Conservation (phyloP, 1,284 basidiomycete genomes). For the Ustilago tritici region DNA sequence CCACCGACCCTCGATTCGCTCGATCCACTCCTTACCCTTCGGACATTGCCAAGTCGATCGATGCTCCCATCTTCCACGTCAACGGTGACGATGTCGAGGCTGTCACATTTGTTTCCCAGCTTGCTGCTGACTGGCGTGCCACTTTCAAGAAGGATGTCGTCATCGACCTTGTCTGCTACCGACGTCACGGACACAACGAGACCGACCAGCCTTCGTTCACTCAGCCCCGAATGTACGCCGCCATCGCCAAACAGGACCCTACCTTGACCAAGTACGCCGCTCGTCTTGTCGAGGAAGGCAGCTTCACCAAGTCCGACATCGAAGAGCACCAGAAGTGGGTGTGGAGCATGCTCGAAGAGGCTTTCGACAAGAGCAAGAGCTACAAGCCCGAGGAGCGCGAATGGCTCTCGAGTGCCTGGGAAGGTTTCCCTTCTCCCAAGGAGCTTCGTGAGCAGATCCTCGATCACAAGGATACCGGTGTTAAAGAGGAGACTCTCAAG, state of each 20-base stretch:
- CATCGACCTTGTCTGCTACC: slow-evolving; percentile 98
- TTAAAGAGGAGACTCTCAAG: slow-evolving; percentile 82
- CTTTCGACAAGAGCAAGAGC: slow-evolving; percentile 88
- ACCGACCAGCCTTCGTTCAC: slow-evolving; percentile 99
- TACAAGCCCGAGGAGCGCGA: slow-evolving; percentile 83
- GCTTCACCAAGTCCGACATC: slow-evolving; percentile 95
- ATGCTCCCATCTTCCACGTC: slow-evolving; percentile 99
- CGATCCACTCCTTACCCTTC: slow-evolving; percentile 99
- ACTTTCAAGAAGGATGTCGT: slow-evolving; percentile 99
- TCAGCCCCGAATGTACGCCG: slow-evolving; percentile 98
- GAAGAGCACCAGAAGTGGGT: slow-evolving; percentile 99
- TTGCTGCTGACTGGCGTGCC: slow-evolving; percentile 97
- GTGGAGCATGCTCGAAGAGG: slow-evolving; percentile 97
- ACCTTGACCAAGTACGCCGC: slow-evolving; percentile 92
- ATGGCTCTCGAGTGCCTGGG: slow-evolving; percentile 98
- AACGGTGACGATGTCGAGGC: slow-evolving; percentile 99
- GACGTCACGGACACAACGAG: slow-evolving; percentile 98
- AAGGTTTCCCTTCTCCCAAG: slow-evolving; percentile 96
- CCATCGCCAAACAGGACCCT: slow-evolving; percentile 93
- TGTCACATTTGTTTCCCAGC: slow-evolving; percentile 91
- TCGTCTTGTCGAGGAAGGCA: slow-evolving; percentile 88
- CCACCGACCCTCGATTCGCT: slow-evolving; percentile 96
- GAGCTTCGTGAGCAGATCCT: slow-evolving; percentile 92
- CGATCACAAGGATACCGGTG: slow-evolving; percentile 87
- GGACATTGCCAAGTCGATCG: slow-evolving; percentile 98